phyloP scores from a whole-genome alignment of 768 basidiomycete genomes.

The Suillus subaureus region DNA sequence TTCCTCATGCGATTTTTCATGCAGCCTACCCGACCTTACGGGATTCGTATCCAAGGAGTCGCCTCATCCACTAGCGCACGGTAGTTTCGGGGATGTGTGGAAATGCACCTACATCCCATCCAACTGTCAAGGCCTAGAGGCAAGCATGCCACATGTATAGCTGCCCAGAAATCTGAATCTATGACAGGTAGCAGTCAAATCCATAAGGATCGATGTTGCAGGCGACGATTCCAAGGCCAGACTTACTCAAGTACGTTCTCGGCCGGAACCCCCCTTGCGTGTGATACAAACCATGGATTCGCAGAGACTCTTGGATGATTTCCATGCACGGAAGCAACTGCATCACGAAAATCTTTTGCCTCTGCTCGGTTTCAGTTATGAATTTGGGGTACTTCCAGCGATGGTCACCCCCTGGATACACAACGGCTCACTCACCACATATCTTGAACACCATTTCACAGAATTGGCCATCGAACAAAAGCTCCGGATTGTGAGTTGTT shows the following conservation, averaged over 20 bases:
- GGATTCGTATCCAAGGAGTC: conserved; percentile 1
- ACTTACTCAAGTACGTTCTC: conserved; percentile 6
- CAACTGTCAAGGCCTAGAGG: neutral
- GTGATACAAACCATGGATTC: neutral
- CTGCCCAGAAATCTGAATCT: neutral
- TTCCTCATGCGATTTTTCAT: neutral
- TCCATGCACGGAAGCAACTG: conserved; percentile 29
- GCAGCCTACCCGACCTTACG: conserved; percentile 7
- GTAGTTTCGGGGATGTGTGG: conserved; percentile 15
- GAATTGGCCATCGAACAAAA: conserved; percentile 8
- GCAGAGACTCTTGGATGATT: conserved; percentile 18
- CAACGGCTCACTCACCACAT: conserved; percentile 28
- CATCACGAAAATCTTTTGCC: conserved; percentile 31
- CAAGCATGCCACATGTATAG: neutral
- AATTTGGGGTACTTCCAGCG: conserved; percentile 33
- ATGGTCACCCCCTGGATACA: conserved; percentile 39
- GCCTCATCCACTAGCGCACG: conserved; percentile 5
- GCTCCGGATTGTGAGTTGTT: conserved; percentile 20
- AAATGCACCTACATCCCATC: conserved; percentile 4
- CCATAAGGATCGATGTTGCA: conserved; percentile 6
- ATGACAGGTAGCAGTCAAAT: conserved; percentile 14
- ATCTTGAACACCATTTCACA: conserved; percentile 21
- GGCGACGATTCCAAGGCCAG: conserved; percentile 6
- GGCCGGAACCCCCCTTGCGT: neutral
- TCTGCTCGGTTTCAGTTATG: conserved; percentile 29